Conservation (phyloP, 1,284 basidiomycete species). For the Lentinula novae-zelandiae region DNA sequence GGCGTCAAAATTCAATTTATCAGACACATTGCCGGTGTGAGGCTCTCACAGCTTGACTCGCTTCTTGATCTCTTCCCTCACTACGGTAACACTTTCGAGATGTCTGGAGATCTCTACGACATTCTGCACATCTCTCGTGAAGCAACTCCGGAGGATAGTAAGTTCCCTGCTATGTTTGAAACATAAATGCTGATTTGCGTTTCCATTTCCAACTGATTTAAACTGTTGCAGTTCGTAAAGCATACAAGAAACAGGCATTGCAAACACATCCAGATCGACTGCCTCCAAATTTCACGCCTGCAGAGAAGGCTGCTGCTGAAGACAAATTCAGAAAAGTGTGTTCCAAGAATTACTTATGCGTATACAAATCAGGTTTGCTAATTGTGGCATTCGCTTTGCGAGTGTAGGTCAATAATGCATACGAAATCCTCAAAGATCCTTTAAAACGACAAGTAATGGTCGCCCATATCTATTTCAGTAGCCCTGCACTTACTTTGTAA, state of each 20-base stretch:
- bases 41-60: neutral
- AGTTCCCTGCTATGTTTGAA: conserved; percentile 17
- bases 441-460: conserved; percentile 36
- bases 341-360: neutral
- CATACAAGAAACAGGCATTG: conserved; percentile 57
- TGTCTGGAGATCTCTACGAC: conserved; percentile 62
- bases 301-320: conserved; percentile 37
- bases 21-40: neutral
- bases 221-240: conserved; percentile 43
- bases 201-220: conserved; percentile 19
- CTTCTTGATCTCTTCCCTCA: conserved; percentile 1
- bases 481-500: neutral
- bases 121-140: conserved; percentile 34
- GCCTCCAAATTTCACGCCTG: conserved; percentile 33
- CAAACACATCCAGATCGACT: conserved; percentile 54
- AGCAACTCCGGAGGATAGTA: conserved; percentile 43
- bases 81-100: conserved; percentile 19
- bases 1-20: neutral
- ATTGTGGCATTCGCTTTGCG: neutral
- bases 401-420: conserved; percentile 46
- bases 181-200: conserved; percentile 17
- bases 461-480: neutral
- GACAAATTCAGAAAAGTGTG: conserved; percentile 43
- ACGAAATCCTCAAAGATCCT: conserved; percentile 45
- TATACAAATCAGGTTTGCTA: neutral